Base-by-base conservation (phyloP, 2,329 filamentous ascomycete genomes). In the Fusarium oxysporum region DNA sequence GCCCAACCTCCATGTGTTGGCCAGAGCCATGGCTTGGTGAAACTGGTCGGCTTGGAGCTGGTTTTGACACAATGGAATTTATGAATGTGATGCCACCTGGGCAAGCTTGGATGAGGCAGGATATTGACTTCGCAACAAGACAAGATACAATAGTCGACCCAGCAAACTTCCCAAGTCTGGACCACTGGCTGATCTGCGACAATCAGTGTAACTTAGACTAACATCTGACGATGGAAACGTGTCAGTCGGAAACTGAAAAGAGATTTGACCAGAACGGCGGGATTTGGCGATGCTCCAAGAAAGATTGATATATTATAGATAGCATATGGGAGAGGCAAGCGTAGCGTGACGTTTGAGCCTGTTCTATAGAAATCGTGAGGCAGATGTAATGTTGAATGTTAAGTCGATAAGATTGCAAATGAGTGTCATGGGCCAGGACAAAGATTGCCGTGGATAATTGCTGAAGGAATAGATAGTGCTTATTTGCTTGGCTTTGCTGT, bases 181-280 rank as follows among this genome's bases (percentile, higher is more conserved):
- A 75, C 35, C 59, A 77, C n/a, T 77, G 72, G 73, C 62, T 70
- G 45, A 30, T 48, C 62, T 45, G 50, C 13, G 41, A 55, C 17
- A 58, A 54, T 19, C 23, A n/a, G 50, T 43, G 14, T 41, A 54
- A 57, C 25, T 32, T 47, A 50, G 25, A 23, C 8, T 35, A 25
- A 33, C 45, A 54, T 53, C 19, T 57, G 51, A 21, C 25, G 28
- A 23, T 21, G 41, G 23, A 33, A 47, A n/a, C 30, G 51, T 37
- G 43, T 51, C 44, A 65, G 51, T 35, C 21, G 7, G 37, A 21
- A 23, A 43, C 25, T 30, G 30, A 13, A 33, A 38, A 23, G 23
- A 32, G 33, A 44, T 60, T 25, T 58, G 51, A 28, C 7, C 13
- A 43, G 38, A 33, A 33, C 28, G 41, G 25, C 13, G 25, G 44